Base-by-base conservation (phyloP, 1,284 basidiomycete species). In the Moesziomyces sp. region DNA sequence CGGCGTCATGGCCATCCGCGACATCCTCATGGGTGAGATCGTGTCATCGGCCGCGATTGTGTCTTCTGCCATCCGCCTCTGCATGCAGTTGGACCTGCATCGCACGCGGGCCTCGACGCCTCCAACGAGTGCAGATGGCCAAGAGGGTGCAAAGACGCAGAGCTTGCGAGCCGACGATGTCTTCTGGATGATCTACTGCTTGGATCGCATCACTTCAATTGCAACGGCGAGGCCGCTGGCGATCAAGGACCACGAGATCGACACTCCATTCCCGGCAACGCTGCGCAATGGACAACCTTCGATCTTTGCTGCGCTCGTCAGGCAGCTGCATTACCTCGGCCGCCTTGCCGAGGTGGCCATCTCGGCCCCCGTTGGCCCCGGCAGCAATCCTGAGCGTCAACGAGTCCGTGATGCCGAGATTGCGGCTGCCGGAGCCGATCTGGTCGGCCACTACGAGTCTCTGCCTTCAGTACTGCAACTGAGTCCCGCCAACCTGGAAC, bases 241-340 rank as follows among this genome's bases (percentile, higher is more conserved):
- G n/a, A 60, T 74, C 49, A 65, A 69, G 58, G 71, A 74, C 33
- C 48, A 21, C 8, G 71, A 74, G 51, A 63, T 74, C 33, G 71
- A 74, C 35, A 53, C 52, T 0, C 19, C 45, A 9, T 68, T 73
- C 50, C 70, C 70, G 3, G 40, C 60, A 0, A 50, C 60, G 9
- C 44, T 73, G 40, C 59, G 57, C 43, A 63, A 68, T 8, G 49
- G 52, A n/a, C 53, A 73, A 35, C 70, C 70, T 10, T 63, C 60
- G 50, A 60, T 73, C 19, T 68, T 73, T 59, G 59, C 70, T 5
- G 70, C 70, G 9, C 64, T 67, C n/a, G 70, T 73, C 21, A 48
- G 63, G 6, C 64, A 73, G 44, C 54, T 73, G 23, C 70, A 73
- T 44, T 67, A 64, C 46, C 52, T 66, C 3, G 64, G 70, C 10